A percentile compares a stretch with the other conserved stretches of the same genome.
Evolutionary conservation across 2,329 filamentous ascomycete species (phyloP).

Genomic region (Beauveria brongniartii): DNA sequence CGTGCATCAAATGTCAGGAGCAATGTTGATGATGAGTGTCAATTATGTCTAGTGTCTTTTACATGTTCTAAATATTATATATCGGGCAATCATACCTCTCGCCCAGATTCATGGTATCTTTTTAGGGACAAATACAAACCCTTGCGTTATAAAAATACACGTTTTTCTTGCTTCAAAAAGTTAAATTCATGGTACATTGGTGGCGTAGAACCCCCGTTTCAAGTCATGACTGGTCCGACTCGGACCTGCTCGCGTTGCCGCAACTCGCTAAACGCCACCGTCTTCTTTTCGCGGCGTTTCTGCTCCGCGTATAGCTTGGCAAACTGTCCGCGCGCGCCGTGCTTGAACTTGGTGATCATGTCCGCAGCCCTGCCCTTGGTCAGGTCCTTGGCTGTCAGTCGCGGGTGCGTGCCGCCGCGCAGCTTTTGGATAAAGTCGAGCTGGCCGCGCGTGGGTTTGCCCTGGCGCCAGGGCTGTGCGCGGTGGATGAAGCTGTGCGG

Average conservation of each 20-base stretch:
- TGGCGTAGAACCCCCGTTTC: background rate
- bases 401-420: constrained; percentile 40
- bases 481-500: constrained; percentile 59
- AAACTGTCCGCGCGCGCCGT: constrained; percentile 65
- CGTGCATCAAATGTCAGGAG: too few relatives aligned
- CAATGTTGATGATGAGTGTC: too few relatives aligned
- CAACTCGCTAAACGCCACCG: constrained; percentile 29
- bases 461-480: constrained; percentile 60
- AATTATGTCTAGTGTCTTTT: background rate
- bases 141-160: background rate
- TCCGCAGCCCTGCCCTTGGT: constrained; percentile 77
- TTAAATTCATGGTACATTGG: background rate
- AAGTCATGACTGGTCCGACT: constrained; percentile 43
- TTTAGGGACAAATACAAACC: background rate
- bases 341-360: constrained; percentile 87
- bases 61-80: background rate
- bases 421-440: constrained; percentile 63
- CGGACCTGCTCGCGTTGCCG: constrained; percentile 42
- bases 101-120: background rate
- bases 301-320: constrained; percentile 43
- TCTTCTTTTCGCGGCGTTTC: constrained; percentile 36
- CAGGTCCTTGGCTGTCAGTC: constrained; percentile 43
- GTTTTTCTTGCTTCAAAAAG: background rate
- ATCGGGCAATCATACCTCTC: background rate
- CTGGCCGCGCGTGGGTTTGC: constrained; percentile 56